Evolutionary conservation across 148 eudicot genomes (phyloP), one percentile per base, ranked within the genome.

Genomic region (Chenopodium quinoa): DNA sequence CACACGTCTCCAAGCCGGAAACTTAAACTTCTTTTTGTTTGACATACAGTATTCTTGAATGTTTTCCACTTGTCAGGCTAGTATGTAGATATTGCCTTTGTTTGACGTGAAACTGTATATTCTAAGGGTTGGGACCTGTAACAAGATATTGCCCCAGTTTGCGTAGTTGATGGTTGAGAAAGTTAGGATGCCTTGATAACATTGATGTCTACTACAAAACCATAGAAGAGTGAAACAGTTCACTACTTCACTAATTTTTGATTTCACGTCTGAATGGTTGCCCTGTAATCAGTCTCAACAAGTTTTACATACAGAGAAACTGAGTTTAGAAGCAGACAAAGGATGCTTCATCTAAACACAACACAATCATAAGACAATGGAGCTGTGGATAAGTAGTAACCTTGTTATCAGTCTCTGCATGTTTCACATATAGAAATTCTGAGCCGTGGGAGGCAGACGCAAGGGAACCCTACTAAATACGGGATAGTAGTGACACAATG

Each of bases 401-500:
- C 44, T 40, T 4, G 7, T 50, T 9, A 46, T 73, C 32, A 73
- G 29, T 47, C 58, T 25, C 58, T n/a, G 4, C 27, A 72, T 44
- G 44, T 22, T 40, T 40, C 48, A 37, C 40, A 13, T 73, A 4
- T 73, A 44, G 27, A 14, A 31, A 62, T 27, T 2, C 58, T 11
- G 4, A 80, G 27, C 58, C 62, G 40, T 34, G 22, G 71, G 58
- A 73, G 29, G 58, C 71, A 25, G 27, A 80, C 37, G 69, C 44
- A 47, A 29, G 4, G 32, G 14, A 6, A 27, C 20, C 4, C 7
- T 68, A 29, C 64, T 25, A 27, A 29, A 47, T 16, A 44, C 71
- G 71, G 32, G 76, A 73, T 72, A 60, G 47, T 65, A 44, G 77
- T n/a, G 60, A 7, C 56, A 83, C 54, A 75, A 82, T 85, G 87